Evolutionary conservation across 768 basidiomycete species (phyloP), one percentile per base, ranked within the genome.

Genomic region (Russula griseocarnosa): DNA sequence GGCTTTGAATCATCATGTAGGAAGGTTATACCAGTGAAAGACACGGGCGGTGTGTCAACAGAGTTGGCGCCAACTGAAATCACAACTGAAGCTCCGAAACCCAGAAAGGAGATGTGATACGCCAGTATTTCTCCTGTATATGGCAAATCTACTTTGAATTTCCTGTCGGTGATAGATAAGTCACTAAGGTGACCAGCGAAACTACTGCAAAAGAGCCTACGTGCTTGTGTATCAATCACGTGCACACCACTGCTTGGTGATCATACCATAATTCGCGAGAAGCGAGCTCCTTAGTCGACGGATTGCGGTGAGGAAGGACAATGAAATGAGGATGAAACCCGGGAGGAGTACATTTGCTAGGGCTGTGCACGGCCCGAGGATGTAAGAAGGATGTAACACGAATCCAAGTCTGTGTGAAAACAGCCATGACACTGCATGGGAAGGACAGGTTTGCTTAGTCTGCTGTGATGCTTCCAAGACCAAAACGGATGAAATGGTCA

Each of bases 1-100:
- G 16, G 24, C 11, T 32, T 53, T 16, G n/a, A 34, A 38, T 14
- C 10, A 22, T 26, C 28, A 22, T 7, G 22, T 34, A 18, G 3
- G n/a, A 4, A 44, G 26, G 34, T 28, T 42, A 16, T 8, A 50
- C 67, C 62, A 30, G 62, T 69, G 62, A 61, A 62, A 8, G 20
- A 40, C 26, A 40, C 53, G 3, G 68, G 8, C 3, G 66, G 69
- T 46, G 62, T 67, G 28, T 68, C 69, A 20, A 69, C 60, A n/a
- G 55, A 38, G 49, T 69, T 67, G 3, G n/a, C 18, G 5, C 68
- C 68, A n/a, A n/a, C n/a, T n/a, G n/a, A n/a, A n/a, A n/a, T n/a
- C n/a, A n/a, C n/a, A n/a, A n/a, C n/a, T n/a, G n/a, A n/a, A n/a
- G n/a, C n/a, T n/a, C n/a, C n/a, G n/a, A n/a, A n/a, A n/a, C n/a